Evolutionary conservation across 2,329 filamentous ascomycete species (phyloP).

Genomic region (Mariannaea sp.): DNA sequence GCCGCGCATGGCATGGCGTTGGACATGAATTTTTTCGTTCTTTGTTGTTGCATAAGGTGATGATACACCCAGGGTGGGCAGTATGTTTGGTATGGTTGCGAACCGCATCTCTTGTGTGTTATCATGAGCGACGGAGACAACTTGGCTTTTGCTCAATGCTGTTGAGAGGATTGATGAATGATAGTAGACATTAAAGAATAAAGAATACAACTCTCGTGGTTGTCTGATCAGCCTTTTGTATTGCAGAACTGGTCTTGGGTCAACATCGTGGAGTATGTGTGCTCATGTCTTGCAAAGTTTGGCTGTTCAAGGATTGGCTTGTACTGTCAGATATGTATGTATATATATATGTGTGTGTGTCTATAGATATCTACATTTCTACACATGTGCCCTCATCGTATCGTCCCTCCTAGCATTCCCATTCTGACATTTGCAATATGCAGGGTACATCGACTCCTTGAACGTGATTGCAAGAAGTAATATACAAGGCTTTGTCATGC

Average conservation of each 20-base stretch:
- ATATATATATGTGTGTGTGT: no score
- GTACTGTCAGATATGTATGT: no score
- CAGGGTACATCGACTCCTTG: no score
- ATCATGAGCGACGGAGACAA: constrained; percentile 13
- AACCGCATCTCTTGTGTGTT: constrained; percentile 20
- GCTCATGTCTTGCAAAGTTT: no score
- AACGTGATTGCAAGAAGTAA: constrained; percentile 51
- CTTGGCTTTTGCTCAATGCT: constrained; percentile 15
- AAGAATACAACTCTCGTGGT: constrained; percentile 20
- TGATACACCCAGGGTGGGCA: constrained; percentile 14
- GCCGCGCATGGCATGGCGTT: constrained; percentile 34
- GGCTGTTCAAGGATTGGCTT: no score
- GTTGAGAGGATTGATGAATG: constrained; percentile 26
- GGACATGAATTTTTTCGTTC: constrained; percentile 30
- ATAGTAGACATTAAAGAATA: constrained; percentile 35
- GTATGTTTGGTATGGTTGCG: constrained; percentile 12
- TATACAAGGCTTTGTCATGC: constrained; percentile 44
- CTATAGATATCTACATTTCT: no score
- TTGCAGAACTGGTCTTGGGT: no score
- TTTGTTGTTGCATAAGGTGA: constrained; percentile 21
- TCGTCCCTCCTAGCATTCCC: no score
- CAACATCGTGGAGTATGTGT: no score
- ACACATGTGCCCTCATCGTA: no score
- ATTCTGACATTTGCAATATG: no score
- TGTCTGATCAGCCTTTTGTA: not conserved